Percentiles rank a stretch among this genome's conserved stretches.
Evolutionary conservation across 257 asterid species (phyloP).

Genomic region (Solanum bulbocastanum): DNA sequence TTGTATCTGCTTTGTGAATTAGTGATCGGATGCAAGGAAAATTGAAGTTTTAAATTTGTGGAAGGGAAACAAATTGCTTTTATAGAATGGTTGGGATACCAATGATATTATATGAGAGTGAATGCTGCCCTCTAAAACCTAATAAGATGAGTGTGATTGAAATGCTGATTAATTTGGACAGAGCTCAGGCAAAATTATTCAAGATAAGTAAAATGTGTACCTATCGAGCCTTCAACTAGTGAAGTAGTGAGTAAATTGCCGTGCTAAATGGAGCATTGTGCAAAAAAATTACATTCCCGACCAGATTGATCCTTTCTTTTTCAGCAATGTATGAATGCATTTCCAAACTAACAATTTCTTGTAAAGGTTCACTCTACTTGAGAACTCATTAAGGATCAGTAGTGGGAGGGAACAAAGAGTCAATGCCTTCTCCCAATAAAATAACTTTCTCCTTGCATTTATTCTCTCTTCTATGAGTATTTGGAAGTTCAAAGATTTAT

Average conservation of each 20-base stretch:
- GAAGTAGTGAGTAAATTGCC: not conserved
- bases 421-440: not conserved
- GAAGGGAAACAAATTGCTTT: not conserved
- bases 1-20: not conserved
- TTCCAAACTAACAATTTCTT: not conserved
- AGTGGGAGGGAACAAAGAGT: not conserved
- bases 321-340: not conserved
- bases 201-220: not conserved
- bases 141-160: not conserved
- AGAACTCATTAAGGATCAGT: not conserved
- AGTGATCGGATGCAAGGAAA: not conserved
- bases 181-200: not conserved
- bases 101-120: not conserved
- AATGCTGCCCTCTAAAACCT: not conserved
- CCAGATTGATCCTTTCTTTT: not conserved
- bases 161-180: not conserved
- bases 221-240: not conserved
- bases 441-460: not conserved
- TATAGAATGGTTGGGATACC: not conserved
- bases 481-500: not conserved
- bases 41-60: not conserved
- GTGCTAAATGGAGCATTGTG: not conserved
- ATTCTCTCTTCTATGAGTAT: not conserved
- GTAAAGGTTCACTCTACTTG: not conserved
- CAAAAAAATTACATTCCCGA: not conserved